Base-by-base conservation (phyloP, 805 yeast genomes). In the Zygoascus ofunaensis region DNA sequence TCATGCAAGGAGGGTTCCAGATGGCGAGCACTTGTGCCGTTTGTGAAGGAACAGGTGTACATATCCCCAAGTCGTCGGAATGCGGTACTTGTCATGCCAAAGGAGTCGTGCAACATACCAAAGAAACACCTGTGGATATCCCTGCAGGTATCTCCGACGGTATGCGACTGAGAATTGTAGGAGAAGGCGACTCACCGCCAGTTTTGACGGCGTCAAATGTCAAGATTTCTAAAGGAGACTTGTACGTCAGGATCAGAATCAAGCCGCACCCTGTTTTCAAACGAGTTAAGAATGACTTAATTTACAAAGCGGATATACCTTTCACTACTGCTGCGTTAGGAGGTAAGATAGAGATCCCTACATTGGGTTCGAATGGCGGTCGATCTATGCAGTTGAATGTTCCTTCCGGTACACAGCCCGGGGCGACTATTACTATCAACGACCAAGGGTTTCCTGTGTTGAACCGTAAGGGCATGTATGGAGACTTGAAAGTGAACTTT, bases 281-380 rank as follows among this genome's bases (percentile, higher is more conserved):
- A 23, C 74, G 95, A 41, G 70, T 69, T 28, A 80, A 82, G 30
- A 74, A 76, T 52, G 81, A 85, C 55, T 72, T 92, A 47, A 61
- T 82, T 46, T 74, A 77, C 56, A 70, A 72, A 22, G 77, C 80
- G 39, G 77, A 78, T 37, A 79, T 92, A 42, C 83, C 92, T 39
- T 83, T 87, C 79, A 92, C 98, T 1, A 92, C 98, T 0, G 98
- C 98, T 1, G 87, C 96, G 0, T 70, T 92, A 37, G 99, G 99
- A 49, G 99, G 99, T 33, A 79, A 77, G 37, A 74, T 92, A 19
- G 77, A 82, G 40, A 76, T 92, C n/a, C 97, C 97, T 28, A 90
- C 98, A 0, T 74, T 92, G 22, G 42, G 41, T 4, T 14, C 15
- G 8, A 17, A 34, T 8, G 86, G 79, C 50, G 97, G 94, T 3